Percentiles rank a stretch among this genome's conserved stretches.
Conservation (phyloP, 2,329 filamentous ascomycete species). For the Harringtonia aguacate region DNA sequence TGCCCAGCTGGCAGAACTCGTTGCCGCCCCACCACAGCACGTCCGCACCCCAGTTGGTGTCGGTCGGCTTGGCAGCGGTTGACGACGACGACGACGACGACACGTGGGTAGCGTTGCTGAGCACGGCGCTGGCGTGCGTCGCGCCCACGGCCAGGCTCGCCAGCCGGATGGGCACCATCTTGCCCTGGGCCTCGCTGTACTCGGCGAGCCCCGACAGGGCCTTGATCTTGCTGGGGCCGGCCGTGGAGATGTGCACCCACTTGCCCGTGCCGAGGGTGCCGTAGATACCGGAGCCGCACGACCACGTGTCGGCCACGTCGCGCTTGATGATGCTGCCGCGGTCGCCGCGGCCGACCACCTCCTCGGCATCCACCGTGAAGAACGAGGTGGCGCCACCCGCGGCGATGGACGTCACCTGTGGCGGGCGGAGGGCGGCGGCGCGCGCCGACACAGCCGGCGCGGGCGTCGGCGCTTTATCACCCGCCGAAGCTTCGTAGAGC, state of each 20-base stretch:
- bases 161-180: conserved; percentile 67
- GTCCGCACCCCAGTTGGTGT: conserved; percentile 82
- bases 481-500: conserved; percentile 44
- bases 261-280: conserved; percentile 75
- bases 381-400: conserved; percentile 84
- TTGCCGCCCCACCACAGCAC: conserved; percentile 93
- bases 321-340: neutral
- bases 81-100: conserved; percentile 36
- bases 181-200: conserved; percentile 65
- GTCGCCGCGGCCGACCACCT: conserved; percentile 30
- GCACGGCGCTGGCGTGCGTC: conserved; percentile 71
- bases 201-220: conserved; percentile 74
- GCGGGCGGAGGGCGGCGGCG: conserved; percentile 12
- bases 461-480: neutral
- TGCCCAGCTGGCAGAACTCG: conserved; percentile 87
- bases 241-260: conserved; percentile 77
- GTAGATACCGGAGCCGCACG: conserved; percentile 75
- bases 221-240: conserved; percentile 69
- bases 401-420: conserved; percentile 64
- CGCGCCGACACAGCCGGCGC: neutral
- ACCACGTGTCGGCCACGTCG: conserved; percentile 65
- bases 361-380: conserved; percentile 71
- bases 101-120: conserved; percentile 70
- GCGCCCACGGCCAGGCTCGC: conserved; percentile 62
- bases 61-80: conserved; percentile 51